Evolutionary conservation across 192 early-diverging fungal species (phyloP).

Genomic region (Thoreauomyces humboldtii): DNA sequence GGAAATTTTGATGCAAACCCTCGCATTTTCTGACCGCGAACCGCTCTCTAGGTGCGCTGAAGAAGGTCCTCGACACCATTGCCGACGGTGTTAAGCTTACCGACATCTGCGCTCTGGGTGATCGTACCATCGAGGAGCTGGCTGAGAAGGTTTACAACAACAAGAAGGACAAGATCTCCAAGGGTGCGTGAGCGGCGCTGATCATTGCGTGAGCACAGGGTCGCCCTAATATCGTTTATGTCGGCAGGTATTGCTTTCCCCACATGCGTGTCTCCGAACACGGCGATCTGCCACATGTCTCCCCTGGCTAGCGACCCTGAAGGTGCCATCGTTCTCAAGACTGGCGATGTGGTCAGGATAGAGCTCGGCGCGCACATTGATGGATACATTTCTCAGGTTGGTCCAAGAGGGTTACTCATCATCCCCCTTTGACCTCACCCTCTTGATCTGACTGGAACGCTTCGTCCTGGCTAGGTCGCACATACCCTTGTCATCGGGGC

Average conservation of each 20-base stretch:
- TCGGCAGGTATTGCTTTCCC: conserved; percentile 84
- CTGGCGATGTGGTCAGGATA: conserved; percentile 88
- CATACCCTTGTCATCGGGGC: conserved; percentile 88
- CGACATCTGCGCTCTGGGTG: conserved; percentile 86
- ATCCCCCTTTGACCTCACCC: too few species aligned
- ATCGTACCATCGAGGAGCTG: conserved; percentile 75
- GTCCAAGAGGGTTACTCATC: too few species aligned
- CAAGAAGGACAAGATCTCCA: conserved; percentile 71
- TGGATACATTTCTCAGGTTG: conserved; percentile 84
- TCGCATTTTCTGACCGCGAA: too few species aligned
- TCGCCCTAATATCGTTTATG: too few species aligned
- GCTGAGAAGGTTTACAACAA: conserved; percentile 78
- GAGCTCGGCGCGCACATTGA: conserved; percentile 92
- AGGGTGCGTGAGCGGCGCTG: too few species aligned
- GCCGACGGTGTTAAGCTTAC: conserved; percentile 80
- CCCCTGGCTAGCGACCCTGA: conserved; percentile 76
- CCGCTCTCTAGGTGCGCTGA: conserved; percentile 59
- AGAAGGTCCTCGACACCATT: conserved; percentile 62
- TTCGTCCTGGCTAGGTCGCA: too few species aligned
- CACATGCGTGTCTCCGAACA: conserved; percentile 83
- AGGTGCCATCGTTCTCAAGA: conserved; percentile 63
- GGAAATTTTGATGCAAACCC: too few species aligned
- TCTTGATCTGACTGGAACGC: too few species aligned
- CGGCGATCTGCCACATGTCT: conserved; percentile 84
- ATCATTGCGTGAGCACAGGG: too few species aligned